Percentiles rank a stretch among this genome's conserved stretches.
phyloP scores from a whole-genome alignment of 176 grass and related monocot species.

The Guadua angustifolia region DNA sequence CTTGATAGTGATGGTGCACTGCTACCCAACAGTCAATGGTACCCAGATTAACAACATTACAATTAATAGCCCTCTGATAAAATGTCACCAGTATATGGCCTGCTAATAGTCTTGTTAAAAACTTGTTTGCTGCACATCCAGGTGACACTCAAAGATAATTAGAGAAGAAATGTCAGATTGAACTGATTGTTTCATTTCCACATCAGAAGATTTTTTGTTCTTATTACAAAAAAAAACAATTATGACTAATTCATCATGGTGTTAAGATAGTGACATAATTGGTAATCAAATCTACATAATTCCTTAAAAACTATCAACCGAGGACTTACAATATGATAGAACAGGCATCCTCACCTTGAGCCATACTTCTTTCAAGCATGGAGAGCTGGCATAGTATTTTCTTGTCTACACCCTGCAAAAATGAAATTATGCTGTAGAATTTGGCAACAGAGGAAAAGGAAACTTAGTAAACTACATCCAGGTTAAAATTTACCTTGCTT shows the following conservation, averaged over 20 bases:
- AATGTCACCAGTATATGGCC: too few relatives aligned
- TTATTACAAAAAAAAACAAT: too few relatives aligned
- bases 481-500: conserved; percentile 72
- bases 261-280: not conserved
- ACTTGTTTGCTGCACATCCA: too few relatives aligned
- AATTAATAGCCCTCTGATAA: too few relatives aligned
- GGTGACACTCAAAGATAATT: too few relatives aligned
- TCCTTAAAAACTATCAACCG: conserved; percentile 19
- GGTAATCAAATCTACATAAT: not conserved
- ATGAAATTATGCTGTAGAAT: conserved; percentile 33
- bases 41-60: too few relatives aligned
- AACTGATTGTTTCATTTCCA: too few relatives aligned
- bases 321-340: conserved; percentile 16
- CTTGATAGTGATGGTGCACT: too few relatives aligned
- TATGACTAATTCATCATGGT: not conserved
- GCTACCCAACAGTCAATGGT: too few relatives aligned
- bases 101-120: too few relatives aligned
- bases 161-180: too few relatives aligned
- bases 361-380: conserved; percentile 97
- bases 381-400: conserved; percentile 91
- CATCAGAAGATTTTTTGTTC: too few relatives aligned
- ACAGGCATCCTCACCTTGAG: conserved; percentile 67
- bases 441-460: conserved; percentile 18
- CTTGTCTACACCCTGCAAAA: conserved; percentile 82
- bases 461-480: conserved; percentile 25